Conservation (phyloP, 1,284 basidiomycete species). For the Thecaphora thlaspeos region DNA sequence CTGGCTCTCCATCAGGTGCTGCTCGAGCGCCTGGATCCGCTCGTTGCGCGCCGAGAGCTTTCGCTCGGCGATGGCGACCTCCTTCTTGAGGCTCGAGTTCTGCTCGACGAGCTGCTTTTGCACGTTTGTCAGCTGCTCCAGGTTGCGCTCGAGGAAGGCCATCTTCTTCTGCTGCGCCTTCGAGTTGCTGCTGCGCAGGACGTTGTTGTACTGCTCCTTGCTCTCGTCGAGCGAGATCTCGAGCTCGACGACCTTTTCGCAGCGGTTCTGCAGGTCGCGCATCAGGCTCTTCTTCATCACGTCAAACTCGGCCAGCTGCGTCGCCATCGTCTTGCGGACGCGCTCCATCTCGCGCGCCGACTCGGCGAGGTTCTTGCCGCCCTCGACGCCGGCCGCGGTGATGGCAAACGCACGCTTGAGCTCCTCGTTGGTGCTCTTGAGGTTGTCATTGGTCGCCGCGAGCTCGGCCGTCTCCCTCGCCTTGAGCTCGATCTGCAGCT, state of each 20-base stretch:
- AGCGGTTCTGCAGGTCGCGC: slow-evolving; percentile 97
- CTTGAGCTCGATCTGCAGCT: slow-evolving; percentile 85
- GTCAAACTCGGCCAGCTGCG: slow-evolving; percentile 96
- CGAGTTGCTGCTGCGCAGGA: slow-evolving; percentile 94
- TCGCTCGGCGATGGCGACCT: slow-evolving; percentile 92
- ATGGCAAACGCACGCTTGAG: slow-evolving; percentile 84
- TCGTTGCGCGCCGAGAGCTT: slow-evolving; percentile 94
- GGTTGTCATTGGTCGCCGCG: slow-evolving; percentile 81
- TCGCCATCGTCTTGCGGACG: slow-evolving; percentile 92
- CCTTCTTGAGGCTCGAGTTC: slow-evolving; percentile 95
- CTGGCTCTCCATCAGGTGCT: slow-evolving; percentile 87
- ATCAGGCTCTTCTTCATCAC: slow-evolving; percentile 98
- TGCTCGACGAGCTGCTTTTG: slow-evolving; percentile 99
- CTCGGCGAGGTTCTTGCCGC: slow-evolving; percentile 84
- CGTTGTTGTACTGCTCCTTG: slow-evolving; percentile 98
- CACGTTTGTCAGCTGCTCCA: slow-evolving; percentile 90
- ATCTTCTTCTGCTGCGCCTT: slow-evolving; percentile 99
- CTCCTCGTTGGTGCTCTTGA: slow-evolving; percentile 96
- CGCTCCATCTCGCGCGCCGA: slow-evolving; percentile 92
- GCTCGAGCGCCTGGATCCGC: slow-evolving; percentile 79
- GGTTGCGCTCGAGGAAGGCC: slow-evolving; percentile 94
- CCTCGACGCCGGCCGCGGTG: slow-evolving; percentile 92
- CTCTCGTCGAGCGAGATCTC: slow-evolving; percentile 99
- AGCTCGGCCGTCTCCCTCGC: slow-evolving; percentile 80
- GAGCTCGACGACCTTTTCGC: slow-evolving; percentile 99